A percentile compares a stretch with the other conserved stretches of the same genome.
These are phyloP conservation scores for Elsinoe batatas DNA, from an alignment of 2,329 filamentous ascomycete species.

Conservation along the genomic window DNA sequence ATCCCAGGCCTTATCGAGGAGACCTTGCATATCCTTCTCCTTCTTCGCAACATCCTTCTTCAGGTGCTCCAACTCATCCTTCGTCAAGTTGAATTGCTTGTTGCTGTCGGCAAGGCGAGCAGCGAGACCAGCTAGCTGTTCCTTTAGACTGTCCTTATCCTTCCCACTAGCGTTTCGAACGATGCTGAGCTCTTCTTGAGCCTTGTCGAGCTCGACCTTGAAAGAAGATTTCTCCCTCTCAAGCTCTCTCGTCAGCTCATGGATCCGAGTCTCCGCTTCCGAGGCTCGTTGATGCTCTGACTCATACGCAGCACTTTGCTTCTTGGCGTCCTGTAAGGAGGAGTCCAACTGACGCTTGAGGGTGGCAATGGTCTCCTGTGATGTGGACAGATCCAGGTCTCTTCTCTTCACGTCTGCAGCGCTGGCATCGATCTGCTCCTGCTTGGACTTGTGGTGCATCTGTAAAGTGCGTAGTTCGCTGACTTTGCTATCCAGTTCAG, in stretches of 20 bases:
- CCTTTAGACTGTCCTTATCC: slow-evolving; percentile 16
- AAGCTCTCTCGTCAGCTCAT: not conserved
- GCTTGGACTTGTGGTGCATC: slow-evolving; percentile 1
- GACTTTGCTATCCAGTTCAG: slow-evolving; percentile 1
- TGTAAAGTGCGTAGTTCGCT: not conserved
- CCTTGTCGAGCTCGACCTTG: slow-evolving; percentile 11
- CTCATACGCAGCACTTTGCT: slow-evolving; percentile 12
- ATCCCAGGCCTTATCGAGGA: slow-evolving; percentile 5
- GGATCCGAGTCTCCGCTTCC: slow-evolving; percentile 7
- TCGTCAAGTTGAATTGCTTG: slow-evolving; percentile 11
- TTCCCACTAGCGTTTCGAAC: not conserved
- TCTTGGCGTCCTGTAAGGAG: not conserved
- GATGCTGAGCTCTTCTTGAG: slow-evolving; percentile 13
- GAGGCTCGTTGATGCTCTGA: slow-evolving; percentile 3
- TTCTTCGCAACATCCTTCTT: slow-evolving; percentile 12
- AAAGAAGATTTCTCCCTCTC: slow-evolving; percentile 3
- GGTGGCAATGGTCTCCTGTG: not conserved
- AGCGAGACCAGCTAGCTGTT: slow-evolving; percentile 22
- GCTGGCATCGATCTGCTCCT: slow-evolving; percentile 12
- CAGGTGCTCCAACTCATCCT: slow-evolving; percentile 11
- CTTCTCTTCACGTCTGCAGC: slow-evolving; percentile 8
- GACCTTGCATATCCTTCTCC: slow-evolving; percentile 9
- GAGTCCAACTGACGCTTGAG: slow-evolving; percentile 13
- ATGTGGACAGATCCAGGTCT: slow-evolving; percentile 4
- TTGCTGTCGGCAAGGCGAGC: slow-evolving; percentile 16